These are phyloP conservation scores for Aegilops umbellulata DNA, from an alignment of 176 grass and related monocot genomes.

Conservation along the genomic window DNA sequence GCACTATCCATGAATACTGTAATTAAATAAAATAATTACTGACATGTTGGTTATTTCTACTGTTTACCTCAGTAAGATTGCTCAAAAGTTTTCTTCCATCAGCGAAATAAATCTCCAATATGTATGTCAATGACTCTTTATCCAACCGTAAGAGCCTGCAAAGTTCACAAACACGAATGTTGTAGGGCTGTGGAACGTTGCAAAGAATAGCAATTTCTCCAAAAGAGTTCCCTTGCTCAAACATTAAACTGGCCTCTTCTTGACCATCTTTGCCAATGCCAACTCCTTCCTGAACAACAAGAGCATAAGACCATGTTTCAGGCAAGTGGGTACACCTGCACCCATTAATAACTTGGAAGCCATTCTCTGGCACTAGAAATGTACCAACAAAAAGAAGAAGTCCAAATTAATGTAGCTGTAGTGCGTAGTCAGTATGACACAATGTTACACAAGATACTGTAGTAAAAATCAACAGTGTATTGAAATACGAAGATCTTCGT, in stretches of 20 bases:
- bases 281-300: constrained; percentile 58
- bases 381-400: neutral
- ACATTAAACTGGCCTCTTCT: constrained; percentile 45
- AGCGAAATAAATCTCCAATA: constrained; percentile 85
- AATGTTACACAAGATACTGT: no score
- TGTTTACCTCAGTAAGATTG: constrained; percentile 81
- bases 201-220: constrained; percentile 89
- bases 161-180: constrained; percentile 71
- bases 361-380: neutral
- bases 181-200: constrained; percentile 89
- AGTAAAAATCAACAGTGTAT: no score
- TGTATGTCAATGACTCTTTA: constrained; percentile 79
- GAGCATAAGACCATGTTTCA: neutral
- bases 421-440: neutral
- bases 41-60: neutral
- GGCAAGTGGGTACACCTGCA: neutral
- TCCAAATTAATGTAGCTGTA: neutral
- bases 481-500: no score
- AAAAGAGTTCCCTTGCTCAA: constrained; percentile 64
- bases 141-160: constrained; percentile 74
- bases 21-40: neutral
- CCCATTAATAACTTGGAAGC: neutral
- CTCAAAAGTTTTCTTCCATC: constrained; percentile 74
- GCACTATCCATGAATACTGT: neutral
- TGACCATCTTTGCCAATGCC: constrained; percentile 69